Evolutionary conservation across 202 grass and related monocot genomes (phyloP).

Genomic region (Zizania palustris): DNA sequence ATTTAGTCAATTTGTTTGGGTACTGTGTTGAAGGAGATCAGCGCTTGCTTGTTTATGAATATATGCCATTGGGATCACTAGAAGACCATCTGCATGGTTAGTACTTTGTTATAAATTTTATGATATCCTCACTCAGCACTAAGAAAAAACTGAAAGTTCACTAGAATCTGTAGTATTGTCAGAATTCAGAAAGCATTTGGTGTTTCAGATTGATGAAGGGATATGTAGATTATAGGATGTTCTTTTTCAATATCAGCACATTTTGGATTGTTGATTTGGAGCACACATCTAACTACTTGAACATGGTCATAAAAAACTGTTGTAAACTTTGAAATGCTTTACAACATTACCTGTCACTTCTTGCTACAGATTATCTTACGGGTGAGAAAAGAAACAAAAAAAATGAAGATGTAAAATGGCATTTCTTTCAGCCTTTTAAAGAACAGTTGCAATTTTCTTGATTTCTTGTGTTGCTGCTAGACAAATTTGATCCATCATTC

Average conservation of each 20-base stretch:
- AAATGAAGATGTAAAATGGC: neutral
- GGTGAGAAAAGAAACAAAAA: conserved; percentile 15
- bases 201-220: neutral
- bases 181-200: conserved; percentile 16
- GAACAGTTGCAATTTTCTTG: neutral
- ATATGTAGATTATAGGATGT: conserved; percentile 23
- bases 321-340: conserved; percentile 8
- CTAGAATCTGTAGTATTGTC: neutral
- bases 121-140: neutral
- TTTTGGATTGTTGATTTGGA: neutral
- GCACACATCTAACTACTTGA: conserved; percentile 16
- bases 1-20: conserved; percentile 82
- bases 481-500: too few species aligned
- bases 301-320: conserved; percentile 8
- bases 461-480: too few species aligned
- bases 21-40: conserved; percentile 80
- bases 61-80: conserved; percentile 82
- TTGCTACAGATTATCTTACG: neutral
- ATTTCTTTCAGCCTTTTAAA: neutral
- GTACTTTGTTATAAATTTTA: conserved; percentile 35
- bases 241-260: neutral
- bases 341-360: conserved; percentile 17
- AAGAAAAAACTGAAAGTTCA: neutral
- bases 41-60: conserved; percentile 84
- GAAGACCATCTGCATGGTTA: conserved; percentile 84